Conservation (phyloP, 2,329 filamentous ascomycete species). For the Trichoderma endophyticum region DNA sequence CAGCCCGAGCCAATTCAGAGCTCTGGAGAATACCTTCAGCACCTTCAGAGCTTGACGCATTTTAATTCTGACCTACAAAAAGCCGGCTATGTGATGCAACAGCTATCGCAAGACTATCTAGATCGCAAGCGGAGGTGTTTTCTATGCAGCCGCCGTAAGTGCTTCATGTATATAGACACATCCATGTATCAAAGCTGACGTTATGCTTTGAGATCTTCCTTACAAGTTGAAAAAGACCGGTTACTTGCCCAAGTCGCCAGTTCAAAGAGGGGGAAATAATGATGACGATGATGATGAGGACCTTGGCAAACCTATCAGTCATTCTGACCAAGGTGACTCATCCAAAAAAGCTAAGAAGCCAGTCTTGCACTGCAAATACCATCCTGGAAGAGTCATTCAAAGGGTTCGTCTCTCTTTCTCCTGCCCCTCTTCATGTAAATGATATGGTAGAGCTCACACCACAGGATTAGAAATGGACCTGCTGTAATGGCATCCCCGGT, state of each 20-base stretch:
- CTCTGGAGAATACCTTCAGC: conserved; percentile 23
- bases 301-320: neutral
- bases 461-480: conserved; percentile 30
- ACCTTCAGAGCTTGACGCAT: conserved; percentile 24
- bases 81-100: conserved; percentile 28
- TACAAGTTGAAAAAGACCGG: neutral
- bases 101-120: conserved; percentile 28
- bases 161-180: neutral
- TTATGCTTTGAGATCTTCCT: neutral
- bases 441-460: neutral
- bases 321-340: neutral
- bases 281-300: neutral
- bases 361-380: conserved; percentile 27
- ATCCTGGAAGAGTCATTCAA: conserved; percentile 29
- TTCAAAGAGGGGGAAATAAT: neutral
- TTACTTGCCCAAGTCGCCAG: neutral
- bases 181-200: neutral
- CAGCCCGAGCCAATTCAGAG: conserved; percentile 22
- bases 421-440: neutral
- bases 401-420: conserved; percentile 23
- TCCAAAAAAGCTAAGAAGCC: neutral
- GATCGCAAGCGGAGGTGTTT: conserved; percentile 33
- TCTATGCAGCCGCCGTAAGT: conserved; percentile 28
- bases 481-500: conserved; percentile 27
- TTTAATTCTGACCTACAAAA: conserved; percentile 22